Evolutionary conservation across 495 filamentous ascomycete genomes (phyloP), one percentile per base, ranked within the genome.

Genomic region (Eremomyces bilateralis): DNA sequence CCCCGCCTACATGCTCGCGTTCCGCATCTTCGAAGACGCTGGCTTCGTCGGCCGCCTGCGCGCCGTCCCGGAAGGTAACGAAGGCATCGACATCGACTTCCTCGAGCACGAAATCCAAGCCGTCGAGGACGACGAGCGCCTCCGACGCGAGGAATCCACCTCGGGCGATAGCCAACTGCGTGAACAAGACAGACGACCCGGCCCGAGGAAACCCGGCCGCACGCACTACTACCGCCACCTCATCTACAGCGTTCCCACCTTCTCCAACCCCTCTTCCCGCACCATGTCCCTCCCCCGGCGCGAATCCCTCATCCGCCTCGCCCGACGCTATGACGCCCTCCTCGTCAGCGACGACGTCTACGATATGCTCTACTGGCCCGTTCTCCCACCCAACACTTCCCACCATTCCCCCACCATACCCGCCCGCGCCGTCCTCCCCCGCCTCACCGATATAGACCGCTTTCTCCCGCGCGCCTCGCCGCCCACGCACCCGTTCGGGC

Each of bases 1-100:
- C 27, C 84, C 84, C 20, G 73, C 73, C 15, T 94, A 91, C 45
- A 75, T 73, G 47, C 59, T 88, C 6, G 80, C 73, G 0, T 74
- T 71, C 47, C 63, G 69, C 4, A 75, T 88, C 22, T 80, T 94
- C 46, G 69, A 77, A 41, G 83, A 91, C 55, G 60, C 66, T 0
- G 74, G 70, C n/a, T 73, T 83, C 40, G 50, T 52, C 3, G 63
- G 64, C 4, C 61, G 64, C 20, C 42, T 84, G 41, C 57, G 60
- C 25, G 73, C 66, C 1, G 63, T 85, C 15, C 66, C 67, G 2
- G 80, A 88, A 54, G 76, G 82, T 45, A 69, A 71, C 1, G 67
- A 73, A 36, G 82, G 80, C 0, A 45, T 85, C 13, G 69, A 90
- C 53, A 43, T 84, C 21, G 59, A 47, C 2, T 61, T 50, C 33